Conservation (phyloP, 2,329 filamentous ascomycete genomes). For the Volutella citrinella region DNA sequence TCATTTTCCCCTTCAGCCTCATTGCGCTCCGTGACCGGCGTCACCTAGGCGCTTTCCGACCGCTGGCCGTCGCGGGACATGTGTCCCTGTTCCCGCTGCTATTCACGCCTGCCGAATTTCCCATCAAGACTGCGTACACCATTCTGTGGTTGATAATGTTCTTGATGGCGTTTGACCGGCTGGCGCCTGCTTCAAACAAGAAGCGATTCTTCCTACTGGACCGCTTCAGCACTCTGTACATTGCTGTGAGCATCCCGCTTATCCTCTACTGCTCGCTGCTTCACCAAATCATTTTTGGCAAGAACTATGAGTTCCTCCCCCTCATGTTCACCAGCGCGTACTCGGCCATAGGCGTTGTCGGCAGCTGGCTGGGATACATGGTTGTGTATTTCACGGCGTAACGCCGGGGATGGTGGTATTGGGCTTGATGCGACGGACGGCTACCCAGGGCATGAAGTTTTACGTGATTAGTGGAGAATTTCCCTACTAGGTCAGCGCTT, state of each 20-base stretch:
- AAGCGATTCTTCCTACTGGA: slow-evolving; percentile 88
- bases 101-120: slow-evolving; percentile 89
- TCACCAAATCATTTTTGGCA: slow-evolving; percentile 80
- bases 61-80: slow-evolving; percentile 87
- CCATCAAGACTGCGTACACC: slow-evolving; percentile 90
- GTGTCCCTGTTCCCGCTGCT: slow-evolving; percentile 93
- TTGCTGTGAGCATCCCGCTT: slow-evolving; percentile 82
- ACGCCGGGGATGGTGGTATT: slow-evolving; percentile 5
- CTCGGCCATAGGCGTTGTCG: slow-evolving; percentile 88
- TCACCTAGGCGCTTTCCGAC: slow-evolving; percentile 87
- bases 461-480: too few relatives aligned
- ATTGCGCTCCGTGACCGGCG: slow-evolving; percentile 87
- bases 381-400: slow-evolving; percentile 78
- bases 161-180: slow-evolving; percentile 78
- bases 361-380: slow-evolving; percentile 92
- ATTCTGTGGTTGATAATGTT: slow-evolving; percentile 88
- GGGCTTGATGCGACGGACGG: too few relatives aligned
- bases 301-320: slow-evolving; percentile 82
- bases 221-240: slow-evolving; percentile 85
- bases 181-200: slow-evolving; percentile 78
- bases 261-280: slow-evolving; percentile 84
- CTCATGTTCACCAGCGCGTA: slow-evolving; percentile 98
- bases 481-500: neutral
- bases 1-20: slow-evolving; percentile 93
- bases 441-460: too few relatives aligned